Percentiles rank a stretch among this genome's conserved stretches.
These are phyloP conservation scores for Aspergillus cejpii DNA, from an alignment of 2,329 filamentous ascomycete genomes.

Conservation along the genomic window DNA sequence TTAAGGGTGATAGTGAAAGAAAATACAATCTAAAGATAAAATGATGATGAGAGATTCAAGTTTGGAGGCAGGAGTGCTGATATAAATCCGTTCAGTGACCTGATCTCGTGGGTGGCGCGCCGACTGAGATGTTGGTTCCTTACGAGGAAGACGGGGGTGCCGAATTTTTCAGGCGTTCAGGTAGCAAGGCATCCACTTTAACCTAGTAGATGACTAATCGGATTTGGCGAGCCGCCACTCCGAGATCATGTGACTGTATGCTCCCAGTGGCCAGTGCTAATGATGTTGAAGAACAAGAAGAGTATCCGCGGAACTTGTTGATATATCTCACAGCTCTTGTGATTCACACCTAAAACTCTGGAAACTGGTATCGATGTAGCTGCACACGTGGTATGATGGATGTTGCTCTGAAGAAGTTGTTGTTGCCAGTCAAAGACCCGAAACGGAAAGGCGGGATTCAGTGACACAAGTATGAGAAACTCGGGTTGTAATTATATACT, in stretches of 20 bases:
- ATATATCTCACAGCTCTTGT: not conserved
- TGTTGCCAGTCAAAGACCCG: not conserved
- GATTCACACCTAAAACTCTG: not conserved
- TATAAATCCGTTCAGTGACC: constrained; percentile 8
- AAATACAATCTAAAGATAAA: constrained; percentile 1
- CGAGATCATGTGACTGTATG: not conserved
- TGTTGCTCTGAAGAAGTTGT: not conserved
- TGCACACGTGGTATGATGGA: not conserved
- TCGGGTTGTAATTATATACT: not conserved
- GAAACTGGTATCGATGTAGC: not conserved
- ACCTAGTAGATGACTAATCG: constrained; percentile 16
- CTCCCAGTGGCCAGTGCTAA: no score
- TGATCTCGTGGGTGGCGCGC: constrained; percentile 8
- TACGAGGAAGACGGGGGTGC: constrained; percentile 18
- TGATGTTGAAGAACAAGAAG: not conserved
- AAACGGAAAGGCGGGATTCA: not conserved
- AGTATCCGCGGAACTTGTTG: not conserved
- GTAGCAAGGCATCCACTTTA: constrained; percentile 26
- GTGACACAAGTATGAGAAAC: not conserved
- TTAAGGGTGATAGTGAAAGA: not conserved
- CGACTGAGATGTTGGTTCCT: constrained; percentile 8
- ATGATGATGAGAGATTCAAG: not conserved
- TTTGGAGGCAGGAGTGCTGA: constrained; percentile 1
- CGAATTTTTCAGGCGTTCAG: constrained; percentile 23
- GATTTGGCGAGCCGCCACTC: constrained; percentile 18